These are phyloP conservation scores for Pleurotus tuoliensis DNA, from an alignment of 768 basidiomycete genomes.

Conservation along the genomic window DNA sequence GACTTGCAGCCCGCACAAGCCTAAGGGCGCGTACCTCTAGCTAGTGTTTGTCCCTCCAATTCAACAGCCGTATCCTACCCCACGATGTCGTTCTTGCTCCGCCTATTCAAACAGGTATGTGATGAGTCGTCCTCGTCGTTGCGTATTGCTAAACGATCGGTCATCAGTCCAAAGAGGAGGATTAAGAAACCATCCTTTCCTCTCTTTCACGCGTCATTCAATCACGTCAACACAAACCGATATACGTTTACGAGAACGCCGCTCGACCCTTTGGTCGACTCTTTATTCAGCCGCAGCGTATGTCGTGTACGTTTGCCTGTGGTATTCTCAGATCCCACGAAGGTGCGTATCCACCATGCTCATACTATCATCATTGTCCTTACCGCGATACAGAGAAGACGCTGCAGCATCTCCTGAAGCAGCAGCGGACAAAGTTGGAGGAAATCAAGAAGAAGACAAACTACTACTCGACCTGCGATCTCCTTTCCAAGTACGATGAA, in stretches of 20 bases:
- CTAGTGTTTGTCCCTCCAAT: no score
- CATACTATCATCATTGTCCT: slow-evolving; percentile 1
- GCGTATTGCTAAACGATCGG: no score
- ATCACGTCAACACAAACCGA: no score
- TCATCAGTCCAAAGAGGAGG: slow-evolving; percentile 45
- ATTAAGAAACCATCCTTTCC: slow-evolving; percentile 74
- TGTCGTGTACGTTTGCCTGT: slow-evolving; percentile 67
- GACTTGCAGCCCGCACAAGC: no score
- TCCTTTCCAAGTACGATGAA: slow-evolving; percentile 83
- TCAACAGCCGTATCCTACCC: no score
- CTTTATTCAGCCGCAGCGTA: slow-evolving; percentile 65
- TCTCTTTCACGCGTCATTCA: slow-evolving; percentile 62
- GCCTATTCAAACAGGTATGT: no score
- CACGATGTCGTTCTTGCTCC: no score
- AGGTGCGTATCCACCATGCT: slow-evolving; percentile 41
- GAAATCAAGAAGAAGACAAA: slow-evolving; percentile 98
- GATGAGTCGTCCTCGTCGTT: no score
- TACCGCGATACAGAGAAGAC: slow-evolving; percentile 60
- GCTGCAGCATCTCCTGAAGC: slow-evolving; percentile 65
- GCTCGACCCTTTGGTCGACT: slow-evolving; percentile 46
- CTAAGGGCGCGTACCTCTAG: not conserved
- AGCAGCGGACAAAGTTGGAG: slow-evolving; percentile 85
- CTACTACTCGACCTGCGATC: slow-evolving; percentile 85
- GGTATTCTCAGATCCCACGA: slow-evolving; percentile 81
- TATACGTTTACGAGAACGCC: no score